Conservation (phyloP, 208 protist species). For the Strigomonas galati region DNA sequence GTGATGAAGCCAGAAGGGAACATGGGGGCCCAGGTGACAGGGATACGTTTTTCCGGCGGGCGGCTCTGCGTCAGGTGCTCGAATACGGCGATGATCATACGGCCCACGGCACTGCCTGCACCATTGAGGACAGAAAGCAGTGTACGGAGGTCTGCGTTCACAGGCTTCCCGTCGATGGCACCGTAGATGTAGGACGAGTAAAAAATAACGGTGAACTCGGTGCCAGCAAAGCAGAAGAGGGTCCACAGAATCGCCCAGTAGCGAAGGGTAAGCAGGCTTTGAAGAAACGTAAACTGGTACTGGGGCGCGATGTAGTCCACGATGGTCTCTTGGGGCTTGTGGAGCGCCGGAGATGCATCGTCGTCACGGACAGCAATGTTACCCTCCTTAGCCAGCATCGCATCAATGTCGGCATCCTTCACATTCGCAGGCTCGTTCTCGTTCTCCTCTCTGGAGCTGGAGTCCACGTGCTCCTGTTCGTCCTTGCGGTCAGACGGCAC, state of each 20-base stretch:
- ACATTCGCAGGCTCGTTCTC: not conserved
- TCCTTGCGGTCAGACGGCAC: constrained; percentile 14
- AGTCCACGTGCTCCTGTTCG: not conserved
- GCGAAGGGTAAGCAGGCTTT: constrained; percentile 23
- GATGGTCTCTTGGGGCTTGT: constrained; percentile 7
- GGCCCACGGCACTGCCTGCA: constrained; percentile 28
- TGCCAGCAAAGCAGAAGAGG: constrained; percentile 21
- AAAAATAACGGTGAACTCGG: constrained; percentile 28
- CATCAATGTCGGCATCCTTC: not conserved
- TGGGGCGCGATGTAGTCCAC: constrained; percentile 35
- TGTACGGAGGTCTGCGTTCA: constrained; percentile 19
- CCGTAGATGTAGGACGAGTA: constrained; percentile 28
- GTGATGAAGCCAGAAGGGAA: constrained; percentile 16
- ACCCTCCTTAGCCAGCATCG: no score
- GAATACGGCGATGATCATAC: constrained; percentile 25
- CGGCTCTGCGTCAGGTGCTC: constrained; percentile 30
- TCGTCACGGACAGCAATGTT: not conserved
- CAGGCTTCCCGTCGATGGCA: constrained; percentile 20
- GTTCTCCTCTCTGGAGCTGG: not conserved
- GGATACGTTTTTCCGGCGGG: constrained; percentile 28
- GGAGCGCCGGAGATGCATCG: constrained; percentile 28
- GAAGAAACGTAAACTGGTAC: constrained; percentile 31
- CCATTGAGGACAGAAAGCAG: constrained; percentile 34
- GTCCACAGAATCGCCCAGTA: constrained; percentile 27
- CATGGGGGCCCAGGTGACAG: constrained; percentile 26